Evolutionary conservation across 2,329 filamentous ascomycete species (phyloP), one percentile per base, ranked within the genome.

Genomic region (Colletotrichum paranaense): DNA sequence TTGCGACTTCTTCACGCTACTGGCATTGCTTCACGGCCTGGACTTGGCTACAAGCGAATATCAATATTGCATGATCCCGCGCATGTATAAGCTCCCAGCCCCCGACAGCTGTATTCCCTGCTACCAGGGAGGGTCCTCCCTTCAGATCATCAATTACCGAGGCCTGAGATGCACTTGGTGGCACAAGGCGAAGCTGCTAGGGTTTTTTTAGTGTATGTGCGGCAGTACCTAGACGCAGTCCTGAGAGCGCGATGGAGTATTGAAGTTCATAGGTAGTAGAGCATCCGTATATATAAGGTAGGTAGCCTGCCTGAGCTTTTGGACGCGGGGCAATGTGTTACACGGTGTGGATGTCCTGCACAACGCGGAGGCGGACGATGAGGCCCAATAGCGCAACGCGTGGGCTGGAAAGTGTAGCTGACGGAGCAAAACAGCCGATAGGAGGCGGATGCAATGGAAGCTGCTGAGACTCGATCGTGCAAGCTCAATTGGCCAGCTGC

Each of bases 381-480:
- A 19, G 38, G 30, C 49, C 52, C 62, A 52, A 58, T 58, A 38
- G 57, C 22, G 38, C 57, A 68, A 62, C 64, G 30, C 66, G 49
- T 59, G 38, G 55, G n/a, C 16, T 32, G 38, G 46, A 62, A 57
- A 64, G 64, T 72, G 68, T 57, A 46, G 55, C 14, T 22, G 42
- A 62, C 35, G 58, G 35, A 59, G 64, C 42, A 56, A 59, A 19
- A 35, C 38, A 22, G 42, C 62, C 42, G 30, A 60, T 55, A 60
- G 55, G 42, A 69, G 69, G n/a, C 32, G 70, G 55, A 73, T 52
- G 67, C 42, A 65, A 46, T 59, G 59, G 67, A 70, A 73, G 30
- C 66, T 70, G 67, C 32, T 24, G 55, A 49, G 32, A 65, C 66
- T 19, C 32, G 26, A 56, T 56, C 19, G 14, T 53, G 30, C 24